phyloP scores from a whole-genome alignment of 495 filamentous ascomycete genomes.

The Penicillium argentinense region DNA sequence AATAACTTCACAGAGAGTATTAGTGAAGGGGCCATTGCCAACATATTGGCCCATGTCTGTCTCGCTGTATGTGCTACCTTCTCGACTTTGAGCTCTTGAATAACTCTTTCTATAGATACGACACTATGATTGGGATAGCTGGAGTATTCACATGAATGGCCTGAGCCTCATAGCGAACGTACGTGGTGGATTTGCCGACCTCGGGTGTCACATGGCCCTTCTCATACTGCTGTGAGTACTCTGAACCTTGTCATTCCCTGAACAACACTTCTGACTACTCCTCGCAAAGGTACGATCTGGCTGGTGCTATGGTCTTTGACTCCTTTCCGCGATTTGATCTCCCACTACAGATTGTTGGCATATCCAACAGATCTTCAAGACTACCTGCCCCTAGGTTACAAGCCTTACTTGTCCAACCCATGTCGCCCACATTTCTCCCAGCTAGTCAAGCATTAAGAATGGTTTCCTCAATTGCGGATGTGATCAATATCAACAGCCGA shows the following conservation, averaged over 20 bases:
- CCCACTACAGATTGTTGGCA: not conserved
- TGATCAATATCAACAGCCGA: constrained; percentile 2
- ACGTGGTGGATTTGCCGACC: constrained; percentile 4
- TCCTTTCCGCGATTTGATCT: constrained; percentile 1
- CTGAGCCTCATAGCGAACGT: constrained; percentile 2
- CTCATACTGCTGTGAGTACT: constrained; percentile 6
- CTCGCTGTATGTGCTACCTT: constrained; percentile 1
- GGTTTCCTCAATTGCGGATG: constrained; percentile 6
- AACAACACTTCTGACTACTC: not conserved
- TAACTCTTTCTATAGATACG: not conserved
- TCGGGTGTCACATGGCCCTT: constrained; percentile 1
- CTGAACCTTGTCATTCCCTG: not conserved
- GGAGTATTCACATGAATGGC: constrained; percentile 1
- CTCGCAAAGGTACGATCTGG: constrained; percentile 2
- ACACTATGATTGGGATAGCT: not conserved
- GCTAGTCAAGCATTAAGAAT: constrained; percentile 1
- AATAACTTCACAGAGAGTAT: constrained; percentile 4
- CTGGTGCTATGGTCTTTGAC: constrained; percentile 5
- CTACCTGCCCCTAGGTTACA: not conserved
- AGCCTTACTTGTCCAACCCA: constrained; percentile 3
- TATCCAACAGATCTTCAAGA: not conserved
- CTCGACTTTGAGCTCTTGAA: not conserved
- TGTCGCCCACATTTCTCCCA: not conserved
- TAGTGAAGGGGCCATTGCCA: constrained; percentile 5
- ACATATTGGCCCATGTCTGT: constrained; percentile 5